These are phyloP conservation scores for Tausonia pullulans DNA, from an alignment of 1,284 basidiomycete species.

Conservation along the genomic window DNA sequence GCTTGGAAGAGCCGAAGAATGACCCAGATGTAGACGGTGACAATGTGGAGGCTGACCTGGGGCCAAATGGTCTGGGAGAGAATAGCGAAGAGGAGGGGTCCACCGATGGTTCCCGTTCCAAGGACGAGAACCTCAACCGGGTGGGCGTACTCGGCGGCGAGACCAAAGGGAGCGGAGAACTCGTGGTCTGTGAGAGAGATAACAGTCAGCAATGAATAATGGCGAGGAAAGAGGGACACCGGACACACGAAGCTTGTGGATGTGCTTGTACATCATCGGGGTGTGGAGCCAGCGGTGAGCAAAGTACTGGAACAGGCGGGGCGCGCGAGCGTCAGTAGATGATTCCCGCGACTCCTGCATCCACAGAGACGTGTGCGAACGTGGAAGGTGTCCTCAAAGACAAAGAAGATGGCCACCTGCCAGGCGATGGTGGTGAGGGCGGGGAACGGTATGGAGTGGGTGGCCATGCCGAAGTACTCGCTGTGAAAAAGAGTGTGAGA, in stretches of 20 bases:
- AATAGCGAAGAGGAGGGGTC: conserved; percentile 75
- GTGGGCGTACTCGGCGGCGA: conserved; percentile 93
- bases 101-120: conserved; percentile 67
- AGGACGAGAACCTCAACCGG: conserved; percentile 89
- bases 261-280: conserved; percentile 56
- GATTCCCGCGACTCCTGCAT: neutral
- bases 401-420: conserved; percentile 83
- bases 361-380: neutral
- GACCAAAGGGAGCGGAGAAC: conserved; percentile 91
- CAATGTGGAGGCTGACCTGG: conserved; percentile 46
- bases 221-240: no score
- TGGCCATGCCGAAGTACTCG: conserved; percentile 78
- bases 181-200: conserved; percentile 54
- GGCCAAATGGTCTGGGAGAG: conserved; percentile 47
- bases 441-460: conserved; percentile 88
- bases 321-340: conserved; percentile 33
- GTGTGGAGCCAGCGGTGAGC: conserved; percentile 80
- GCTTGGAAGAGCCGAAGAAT: conserved; percentile 91
- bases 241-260: neutral
- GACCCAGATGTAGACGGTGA: conserved; percentile 92
- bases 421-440: conserved; percentile 53
- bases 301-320: conserved; percentile 22
- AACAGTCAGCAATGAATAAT: conserved; percentile 12
- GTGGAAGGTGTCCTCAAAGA: conserved; percentile 94
- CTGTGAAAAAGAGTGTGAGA: no score